These are phyloP conservation scores for Aspergillus flavus DNA, from an alignment of 2,329 filamentous ascomycete species.

Conservation along the genomic window DNA sequence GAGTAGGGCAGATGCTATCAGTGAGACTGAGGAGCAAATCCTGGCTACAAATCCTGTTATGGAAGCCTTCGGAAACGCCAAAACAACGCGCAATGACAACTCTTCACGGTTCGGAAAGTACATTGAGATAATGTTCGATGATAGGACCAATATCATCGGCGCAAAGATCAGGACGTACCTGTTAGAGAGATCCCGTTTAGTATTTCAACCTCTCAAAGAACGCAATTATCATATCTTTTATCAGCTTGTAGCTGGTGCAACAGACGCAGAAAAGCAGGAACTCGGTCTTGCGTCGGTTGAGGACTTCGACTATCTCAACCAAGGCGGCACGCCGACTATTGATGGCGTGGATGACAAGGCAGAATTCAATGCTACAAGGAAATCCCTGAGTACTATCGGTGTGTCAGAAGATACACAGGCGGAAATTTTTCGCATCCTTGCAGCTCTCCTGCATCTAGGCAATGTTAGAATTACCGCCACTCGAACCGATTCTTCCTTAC, in stretches of 20 bases:
- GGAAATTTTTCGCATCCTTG: slow-evolving; percentile 87
- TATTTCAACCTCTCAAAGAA: slow-evolving; percentile 97
- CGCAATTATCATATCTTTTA: slow-evolving; percentile 99
- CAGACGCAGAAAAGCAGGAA: slow-evolving; percentile 77
- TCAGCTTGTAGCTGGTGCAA: slow-evolving; percentile 90
- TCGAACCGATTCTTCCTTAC: slow-evolving; percentile 81
- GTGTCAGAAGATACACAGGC: slow-evolving; percentile 73
- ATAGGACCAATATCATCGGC: slow-evolving; percentile 92
- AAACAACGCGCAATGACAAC: slow-evolving; percentile 99
- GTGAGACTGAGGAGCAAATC: slow-evolving; percentile 97
- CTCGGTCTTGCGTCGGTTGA: slow-evolving; percentile 79
- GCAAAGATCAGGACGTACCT: slow-evolving; percentile 97
- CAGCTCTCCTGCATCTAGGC: slow-evolving; percentile 88
- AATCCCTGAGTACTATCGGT: slow-evolving; percentile 85
- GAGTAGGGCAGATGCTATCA: slow-evolving; percentile 79
- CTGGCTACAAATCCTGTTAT: slow-evolving; percentile 98
- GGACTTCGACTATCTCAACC: slow-evolving; percentile 94
- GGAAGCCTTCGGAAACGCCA: slow-evolving; percentile 99
- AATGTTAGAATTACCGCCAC: slow-evolving; percentile 95
- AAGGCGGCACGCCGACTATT: slow-evolving; percentile 87
- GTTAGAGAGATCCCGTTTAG: slow-evolving; percentile 89
- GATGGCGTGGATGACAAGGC: slow-evolving; percentile 95
- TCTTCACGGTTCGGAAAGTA: slow-evolving; percentile 99
- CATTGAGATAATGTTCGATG: slow-evolving; percentile 99
- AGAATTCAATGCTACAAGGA: slow-evolving; percentile 86